Evolutionary conservation across 257 asterid genomes (phyloP).

Genomic region (Plantago elongata): DNA sequence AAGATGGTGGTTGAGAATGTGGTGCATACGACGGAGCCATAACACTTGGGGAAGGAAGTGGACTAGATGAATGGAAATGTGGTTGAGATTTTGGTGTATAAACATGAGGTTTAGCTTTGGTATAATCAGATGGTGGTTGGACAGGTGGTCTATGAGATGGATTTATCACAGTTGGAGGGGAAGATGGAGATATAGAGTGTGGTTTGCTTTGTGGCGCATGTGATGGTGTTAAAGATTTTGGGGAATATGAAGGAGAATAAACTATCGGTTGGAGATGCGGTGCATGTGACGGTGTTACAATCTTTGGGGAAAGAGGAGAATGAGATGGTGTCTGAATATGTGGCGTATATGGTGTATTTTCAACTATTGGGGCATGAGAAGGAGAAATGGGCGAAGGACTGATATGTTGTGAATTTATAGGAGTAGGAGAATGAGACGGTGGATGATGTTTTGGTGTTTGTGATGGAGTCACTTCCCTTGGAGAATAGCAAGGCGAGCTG

Average conservation of each 20-base stretch:
- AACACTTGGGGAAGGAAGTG: not conserved
- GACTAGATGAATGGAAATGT: not conserved
- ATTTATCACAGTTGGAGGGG: not conserved
- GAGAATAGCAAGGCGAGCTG: not conserved
- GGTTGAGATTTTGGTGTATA: not conserved
- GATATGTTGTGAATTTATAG: not conserved
- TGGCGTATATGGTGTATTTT: not conserved
- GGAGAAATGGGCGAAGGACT: conserved; percentile 14
- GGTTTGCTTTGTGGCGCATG: not conserved
- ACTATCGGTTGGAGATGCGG: not conserved
- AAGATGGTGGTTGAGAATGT: not conserved
- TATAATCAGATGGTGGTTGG: conserved; percentile 9
- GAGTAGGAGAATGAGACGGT: conserved; percentile 16
- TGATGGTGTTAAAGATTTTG: not conserved
- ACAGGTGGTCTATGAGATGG: not conserved
- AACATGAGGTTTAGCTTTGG: not conserved
- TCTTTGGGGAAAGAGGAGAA: not conserved
- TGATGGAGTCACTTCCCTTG: not conserved
- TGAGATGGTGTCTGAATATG: conserved; percentile 5
- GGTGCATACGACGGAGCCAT: not conserved
- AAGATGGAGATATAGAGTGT: not conserved
- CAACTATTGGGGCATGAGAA: conserved; percentile 9
- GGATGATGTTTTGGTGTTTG: not conserved
- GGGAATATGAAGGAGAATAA: conserved; percentile 5
- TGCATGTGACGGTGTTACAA: not conserved